phyloP scores from a whole-genome alignment of 257 asterid species.

The Scutellaria minor region DNA sequence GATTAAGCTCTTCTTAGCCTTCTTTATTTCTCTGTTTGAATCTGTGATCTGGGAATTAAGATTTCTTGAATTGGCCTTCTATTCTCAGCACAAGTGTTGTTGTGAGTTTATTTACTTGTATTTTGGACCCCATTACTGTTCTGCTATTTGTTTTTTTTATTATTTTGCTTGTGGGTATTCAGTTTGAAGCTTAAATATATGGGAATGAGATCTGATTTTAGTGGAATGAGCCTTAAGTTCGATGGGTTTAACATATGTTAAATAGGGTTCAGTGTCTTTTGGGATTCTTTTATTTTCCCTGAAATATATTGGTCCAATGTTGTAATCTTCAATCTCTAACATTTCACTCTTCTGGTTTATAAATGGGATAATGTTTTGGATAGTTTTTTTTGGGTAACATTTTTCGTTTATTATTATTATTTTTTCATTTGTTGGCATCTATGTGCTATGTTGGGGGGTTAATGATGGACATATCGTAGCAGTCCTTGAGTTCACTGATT shows the following conservation, averaged over 20 bases:
- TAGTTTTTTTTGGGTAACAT: background rate
- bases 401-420: background rate
- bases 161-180: conserved; percentile 11
- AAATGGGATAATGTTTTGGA: background rate
- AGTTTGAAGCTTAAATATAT: background rate
- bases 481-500: background rate
- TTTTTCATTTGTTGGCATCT: background rate
- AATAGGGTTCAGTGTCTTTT: background rate
- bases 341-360: conserved; percentile 1
- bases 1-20: conserved; percentile 8
- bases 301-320: background rate
- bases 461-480: background rate
- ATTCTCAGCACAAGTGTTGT: background rate
- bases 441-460: background rate
- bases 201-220: conserved; percentile 27
- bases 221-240: background rate
- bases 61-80: conserved; percentile 14
- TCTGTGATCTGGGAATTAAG: conserved; percentile 23
- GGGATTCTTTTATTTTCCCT: background rate
- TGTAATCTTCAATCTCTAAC: conserved; percentile 10
- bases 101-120: background rate
- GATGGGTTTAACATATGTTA: conserved; percentile 13
- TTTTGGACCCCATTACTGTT: background rate
- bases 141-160: background rate
- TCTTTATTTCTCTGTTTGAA: background rate